A percentile compares a stretch with the other conserved stretches of the same genome.
Conservation (phyloP, 2,329 filamentous ascomycete genomes). For the Fulvia fulva region DNA sequence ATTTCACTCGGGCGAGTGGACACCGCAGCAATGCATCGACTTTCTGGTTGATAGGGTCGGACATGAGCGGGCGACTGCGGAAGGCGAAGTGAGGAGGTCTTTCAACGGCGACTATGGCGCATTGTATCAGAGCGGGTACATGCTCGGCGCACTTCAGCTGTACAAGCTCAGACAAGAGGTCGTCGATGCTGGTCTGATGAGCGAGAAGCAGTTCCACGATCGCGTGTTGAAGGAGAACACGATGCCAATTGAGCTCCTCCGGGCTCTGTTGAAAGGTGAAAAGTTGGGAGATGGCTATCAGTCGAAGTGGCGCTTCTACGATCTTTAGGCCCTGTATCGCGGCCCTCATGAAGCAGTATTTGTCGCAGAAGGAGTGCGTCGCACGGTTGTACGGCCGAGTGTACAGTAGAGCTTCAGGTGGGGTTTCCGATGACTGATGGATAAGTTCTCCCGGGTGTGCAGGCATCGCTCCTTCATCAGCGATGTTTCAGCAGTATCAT, state of each 20-base stretch:
- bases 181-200: conserved; percentile 37
- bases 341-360: background rate
- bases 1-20: conserved; percentile 56
- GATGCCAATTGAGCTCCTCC: conserved; percentile 54
- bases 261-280: conserved; percentile 46
- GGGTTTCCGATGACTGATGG: no score
- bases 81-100: conserved; percentile 57
- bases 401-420: no score
- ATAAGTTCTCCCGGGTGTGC: no score
- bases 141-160: conserved; percentile 57
- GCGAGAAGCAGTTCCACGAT: conserved; percentile 57
- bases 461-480: background rate
- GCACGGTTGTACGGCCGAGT: background rate
- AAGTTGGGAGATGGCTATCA: conserved; percentile 31
- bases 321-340: conserved; percentile 1
- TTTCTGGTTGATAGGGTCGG: conserved; percentile 54
- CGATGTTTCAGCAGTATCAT: background rate
- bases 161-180: conserved; percentile 50
- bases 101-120: conserved; percentile 55
- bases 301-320: conserved; percentile 13
- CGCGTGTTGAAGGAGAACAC: conserved; percentile 48
- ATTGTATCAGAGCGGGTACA: conserved; percentile 58
- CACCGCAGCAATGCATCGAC: conserved; percentile 53
- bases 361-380: background rate
- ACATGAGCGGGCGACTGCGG: conserved; percentile 57